Evolutionary conservation across 1,284 basidiomycete species (phyloP), one percentile per base, ranked within the genome.

Genomic region (Uromyces viciae-fabae): DNA sequence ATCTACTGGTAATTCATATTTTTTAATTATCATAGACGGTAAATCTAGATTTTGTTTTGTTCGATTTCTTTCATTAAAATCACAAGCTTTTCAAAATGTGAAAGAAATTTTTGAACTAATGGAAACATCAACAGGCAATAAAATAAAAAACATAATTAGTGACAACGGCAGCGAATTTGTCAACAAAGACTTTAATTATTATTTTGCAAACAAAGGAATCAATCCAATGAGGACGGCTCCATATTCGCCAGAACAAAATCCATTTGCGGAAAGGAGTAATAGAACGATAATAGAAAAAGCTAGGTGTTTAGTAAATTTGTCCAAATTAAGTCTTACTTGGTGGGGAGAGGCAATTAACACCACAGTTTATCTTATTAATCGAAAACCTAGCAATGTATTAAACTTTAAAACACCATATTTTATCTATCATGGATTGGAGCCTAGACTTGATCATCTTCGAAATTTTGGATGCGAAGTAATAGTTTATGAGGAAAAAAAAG

Each of bases 321-420:
- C 33, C 7, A 46, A 46, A 33, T n/a, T 69, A 7, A 5, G n/a
- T 19, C 14, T 40, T 9, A 42, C 5, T 69, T 69, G 66, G 66
- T 69, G 66, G 66, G 66, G 33, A 14, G 38, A 69, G 25, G 66
- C 66, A 33, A 28, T 62, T 28, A 62, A 33, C 31, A 62, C 58
- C 9, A 25, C 73, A 3, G 31, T 25, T 25, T 62, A 69, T 46
- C 25, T 69, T 3, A n/a, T 69, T 4, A 69, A 69, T 8, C 42
- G 38, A 33, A 69, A 31, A 40, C 22, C 66, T 22, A 69, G 58
- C 36, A 5, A 4, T 31, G 31, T 33, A 3, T n/a, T 69, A 8
- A 69, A 69, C 38, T 22, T 42, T 7, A 69, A 42, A 43, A 36
- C 15, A 25, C 66, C 38, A n/a, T 42, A 42, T n/a, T 31, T 40